Conservation (phyloP, 2,329 filamentous ascomycete species). For the Xylaria hypoxylon region DNA sequence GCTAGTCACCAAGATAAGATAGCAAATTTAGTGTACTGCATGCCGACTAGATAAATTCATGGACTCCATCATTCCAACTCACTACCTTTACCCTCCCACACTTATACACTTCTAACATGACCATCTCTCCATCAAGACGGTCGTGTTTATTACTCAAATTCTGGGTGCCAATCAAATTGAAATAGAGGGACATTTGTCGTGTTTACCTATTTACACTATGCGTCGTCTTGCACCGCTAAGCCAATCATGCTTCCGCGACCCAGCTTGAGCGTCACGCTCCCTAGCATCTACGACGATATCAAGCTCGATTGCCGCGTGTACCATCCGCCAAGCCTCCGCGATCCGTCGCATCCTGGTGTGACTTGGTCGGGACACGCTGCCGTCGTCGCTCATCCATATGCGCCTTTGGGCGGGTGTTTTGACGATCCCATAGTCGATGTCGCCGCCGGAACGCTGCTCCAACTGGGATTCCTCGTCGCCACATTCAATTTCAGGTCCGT, state of each 20-base stretch:
- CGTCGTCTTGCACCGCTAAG: constrained; percentile 28
- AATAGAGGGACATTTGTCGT: background rate
- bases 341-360: constrained; percentile 45
- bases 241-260: constrained; percentile 66
- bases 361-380: constrained; percentile 64
- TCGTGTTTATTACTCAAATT: background rate
- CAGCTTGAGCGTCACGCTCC: constrained; percentile 77
- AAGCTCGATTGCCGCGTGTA: constrained; percentile 86
- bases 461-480: constrained; percentile 77
- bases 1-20: too few species aligned
- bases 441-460: constrained; percentile 72
- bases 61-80: background rate
- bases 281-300: constrained; percentile 83
- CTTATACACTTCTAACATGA: background rate
- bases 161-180: background rate
- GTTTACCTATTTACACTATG: constrained; percentile 21
- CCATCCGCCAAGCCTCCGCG: constrained; percentile 66
- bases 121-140: background rate
- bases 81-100: too few species aligned
- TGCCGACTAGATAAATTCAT: too few species aligned
- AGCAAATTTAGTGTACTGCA: too few species aligned
- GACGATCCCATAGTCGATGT: constrained; percentile 84
- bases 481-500: constrained; percentile 88
- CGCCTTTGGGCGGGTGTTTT: constrained; percentile 84
- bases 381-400: constrained; percentile 87